Evolutionary conservation across 345 rosid species (phyloP).

Genomic region (Hibiscus tridactylites): DNA sequence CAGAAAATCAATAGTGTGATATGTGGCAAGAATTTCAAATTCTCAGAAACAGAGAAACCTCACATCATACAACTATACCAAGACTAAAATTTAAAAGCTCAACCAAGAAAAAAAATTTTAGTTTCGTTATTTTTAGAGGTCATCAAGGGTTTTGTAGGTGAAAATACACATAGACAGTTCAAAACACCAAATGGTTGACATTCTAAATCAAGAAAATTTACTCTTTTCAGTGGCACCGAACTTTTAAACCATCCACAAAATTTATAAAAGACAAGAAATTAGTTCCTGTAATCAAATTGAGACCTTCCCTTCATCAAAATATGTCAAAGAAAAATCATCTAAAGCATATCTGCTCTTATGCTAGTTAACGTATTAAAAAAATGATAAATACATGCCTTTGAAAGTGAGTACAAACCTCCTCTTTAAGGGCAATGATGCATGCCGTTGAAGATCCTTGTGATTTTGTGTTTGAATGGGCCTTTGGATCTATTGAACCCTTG

Average conservation of each 20-base stretch:
- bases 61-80: background rate
- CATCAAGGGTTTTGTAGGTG: background rate
- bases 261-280: background rate
- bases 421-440: conserved; percentile 68
- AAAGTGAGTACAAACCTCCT: conserved; percentile 40
- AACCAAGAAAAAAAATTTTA: background rate
- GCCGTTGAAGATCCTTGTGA: conserved; percentile 95
- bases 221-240: background rate
- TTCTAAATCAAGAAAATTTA: background rate
- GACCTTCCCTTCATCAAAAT: background rate
- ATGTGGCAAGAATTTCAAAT: background rate
- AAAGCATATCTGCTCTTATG: background rate
- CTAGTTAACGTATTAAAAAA: background rate
- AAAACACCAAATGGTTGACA: background rate
- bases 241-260: background rate
- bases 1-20: too few species aligned
- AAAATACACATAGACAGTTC: background rate
- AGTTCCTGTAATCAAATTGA: background rate
- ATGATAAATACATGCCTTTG: background rate
- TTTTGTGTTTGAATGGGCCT: conserved; percentile 72
- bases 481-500: conserved; percentile 66
- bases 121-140: background rate
- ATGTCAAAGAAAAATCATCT: background rate
- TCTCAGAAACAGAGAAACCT: background rate
- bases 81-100: too few species aligned